Percentiles rank a stretch among this genome's conserved stretches.
Conservation (phyloP, 306 rosid genomes). For the Rosa chinensis region DNA sequence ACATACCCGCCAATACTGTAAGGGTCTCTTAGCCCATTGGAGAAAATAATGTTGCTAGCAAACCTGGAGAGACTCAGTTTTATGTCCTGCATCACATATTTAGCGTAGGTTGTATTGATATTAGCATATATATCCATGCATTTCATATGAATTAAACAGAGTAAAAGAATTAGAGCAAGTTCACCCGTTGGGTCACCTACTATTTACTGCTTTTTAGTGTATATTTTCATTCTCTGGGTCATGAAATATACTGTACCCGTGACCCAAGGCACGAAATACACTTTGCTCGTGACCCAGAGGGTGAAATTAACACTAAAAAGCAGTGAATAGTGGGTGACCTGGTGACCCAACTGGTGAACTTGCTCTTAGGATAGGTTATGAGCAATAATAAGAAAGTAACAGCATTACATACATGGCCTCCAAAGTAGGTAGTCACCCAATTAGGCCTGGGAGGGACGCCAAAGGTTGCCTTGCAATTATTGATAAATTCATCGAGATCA, state of each 20-base stretch:
- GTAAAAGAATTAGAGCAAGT: neutral
- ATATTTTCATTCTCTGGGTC: no score
- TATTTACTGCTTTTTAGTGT: no score
- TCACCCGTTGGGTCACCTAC: no score
- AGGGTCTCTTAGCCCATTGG: constrained; percentile 75
- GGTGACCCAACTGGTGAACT: no score
- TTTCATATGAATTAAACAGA: neutral
- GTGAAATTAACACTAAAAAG: no score
- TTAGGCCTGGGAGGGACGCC: constrained; percentile 62
- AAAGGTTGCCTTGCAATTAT: constrained; percentile 36
- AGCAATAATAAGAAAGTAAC: neutral
- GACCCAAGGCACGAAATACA: no score
- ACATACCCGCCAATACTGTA: constrained; percentile 72
- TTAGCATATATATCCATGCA: neutral
- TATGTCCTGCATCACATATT: constrained; percentile 42
- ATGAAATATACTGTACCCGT: no score
- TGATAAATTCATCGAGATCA: constrained; percentile 21
- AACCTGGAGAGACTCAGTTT: constrained; percentile 50
- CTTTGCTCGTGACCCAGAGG: no score
- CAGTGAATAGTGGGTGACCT: no score
- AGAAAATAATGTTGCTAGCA: constrained; percentile 78
- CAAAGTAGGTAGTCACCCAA: constrained; percentile 72
- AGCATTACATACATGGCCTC: constrained; percentile 51
- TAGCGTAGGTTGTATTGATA: neutral
- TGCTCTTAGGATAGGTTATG: neutral